phyloP scores from a whole-genome alignment of 768 basidiomycete species.

The Sutorius australiensis region DNA sequence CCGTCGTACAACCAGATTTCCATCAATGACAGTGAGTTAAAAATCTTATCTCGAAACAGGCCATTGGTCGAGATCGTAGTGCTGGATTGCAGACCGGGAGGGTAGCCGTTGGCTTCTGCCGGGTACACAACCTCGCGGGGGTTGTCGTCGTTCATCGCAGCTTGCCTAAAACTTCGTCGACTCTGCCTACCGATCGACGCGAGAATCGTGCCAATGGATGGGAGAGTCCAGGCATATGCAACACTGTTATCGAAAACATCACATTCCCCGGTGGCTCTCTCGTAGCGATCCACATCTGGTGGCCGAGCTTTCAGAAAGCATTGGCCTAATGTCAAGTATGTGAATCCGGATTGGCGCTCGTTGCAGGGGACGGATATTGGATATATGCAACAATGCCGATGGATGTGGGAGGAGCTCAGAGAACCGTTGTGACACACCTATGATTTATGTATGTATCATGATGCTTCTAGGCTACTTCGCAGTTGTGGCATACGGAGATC shows the following conservation, averaged over 20 bases:
- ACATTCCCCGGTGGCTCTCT: neutral
- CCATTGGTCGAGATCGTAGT: neutral
- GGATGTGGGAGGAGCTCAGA: too few relatives aligned
- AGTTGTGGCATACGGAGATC: too few relatives aligned
- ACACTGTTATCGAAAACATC: neutral
- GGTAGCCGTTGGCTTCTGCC: neutral
- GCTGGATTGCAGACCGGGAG: neutral
- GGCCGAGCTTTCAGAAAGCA: neutral
- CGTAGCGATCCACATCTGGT: neutral
- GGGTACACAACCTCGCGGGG: neutral
- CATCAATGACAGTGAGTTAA: neutral
- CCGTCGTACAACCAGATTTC: neutral
- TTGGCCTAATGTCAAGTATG: neutral
- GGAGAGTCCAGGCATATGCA: neutral
- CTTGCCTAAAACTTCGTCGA: neutral
- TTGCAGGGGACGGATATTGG: too few relatives aligned
- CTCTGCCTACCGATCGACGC: neutral
- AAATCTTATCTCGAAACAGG: neutral
- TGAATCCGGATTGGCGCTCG: rapidly evolving
- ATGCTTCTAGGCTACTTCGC: too few relatives aligned
- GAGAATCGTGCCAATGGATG: neutral
- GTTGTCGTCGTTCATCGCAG: neutral
- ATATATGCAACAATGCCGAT: too few relatives aligned
- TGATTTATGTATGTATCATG: too few relatives aligned
- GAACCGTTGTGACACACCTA: too few relatives aligned